Evolutionary conservation across 2,329 filamentous ascomycete genomes (phyloP).

Genomic region (Talaromyces atroroseus): DNA sequence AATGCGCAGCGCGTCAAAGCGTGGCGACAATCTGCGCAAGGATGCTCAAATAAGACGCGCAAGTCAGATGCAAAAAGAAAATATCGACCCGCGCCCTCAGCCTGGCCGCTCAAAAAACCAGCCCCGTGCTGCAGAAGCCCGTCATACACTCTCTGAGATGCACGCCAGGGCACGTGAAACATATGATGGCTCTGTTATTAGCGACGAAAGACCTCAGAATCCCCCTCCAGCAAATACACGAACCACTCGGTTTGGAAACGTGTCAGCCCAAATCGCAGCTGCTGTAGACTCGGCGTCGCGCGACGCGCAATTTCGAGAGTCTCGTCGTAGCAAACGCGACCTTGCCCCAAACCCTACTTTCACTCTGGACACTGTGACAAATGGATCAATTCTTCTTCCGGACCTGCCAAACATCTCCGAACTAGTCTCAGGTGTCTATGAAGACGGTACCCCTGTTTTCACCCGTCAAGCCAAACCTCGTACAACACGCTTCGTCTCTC

Average conservation of each 20-base stretch:
- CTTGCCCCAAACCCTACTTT: conserved; percentile 21
- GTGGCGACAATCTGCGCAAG: conserved; percentile 34
- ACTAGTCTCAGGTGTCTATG: conserved; percentile 54
- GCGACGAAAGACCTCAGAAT: conserved; percentile 45
- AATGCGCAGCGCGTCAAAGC: conserved; percentile 24
- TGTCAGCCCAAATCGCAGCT: conserved; percentile 36
- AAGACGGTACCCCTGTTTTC: conserved; percentile 54
- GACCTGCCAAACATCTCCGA: conserved; percentile 58
- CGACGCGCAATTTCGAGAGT: conserved; percentile 29
- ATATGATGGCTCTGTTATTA: conserved; percentile 48
- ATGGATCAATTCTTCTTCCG: conserved; percentile 57
- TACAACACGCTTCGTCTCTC: conserved; percentile 50
- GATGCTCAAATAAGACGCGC: conserved; percentile 38
- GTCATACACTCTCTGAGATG: conserved; percentile 51
- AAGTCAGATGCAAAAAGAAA: conserved; percentile 38
- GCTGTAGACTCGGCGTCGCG: conserved; percentile 35
- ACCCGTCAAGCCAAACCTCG: conserved; percentile 46
- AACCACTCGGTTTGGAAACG: conserved; percentile 53
- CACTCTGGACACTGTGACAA: conserved; percentile 36
- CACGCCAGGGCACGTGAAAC: conserved; percentile 50
- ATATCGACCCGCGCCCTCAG: conserved; percentile 28
- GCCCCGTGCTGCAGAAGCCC: conserved; percentile 28
- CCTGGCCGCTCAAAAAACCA: conserved; percentile 28
- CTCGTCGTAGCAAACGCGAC: conserved; percentile 24
- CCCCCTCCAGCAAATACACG: conserved; percentile 39